Evolutionary conservation across 805 yeast genomes (phyloP), one percentile per base, ranked within the genome.

Genomic region (Candida nitratophila): DNA sequence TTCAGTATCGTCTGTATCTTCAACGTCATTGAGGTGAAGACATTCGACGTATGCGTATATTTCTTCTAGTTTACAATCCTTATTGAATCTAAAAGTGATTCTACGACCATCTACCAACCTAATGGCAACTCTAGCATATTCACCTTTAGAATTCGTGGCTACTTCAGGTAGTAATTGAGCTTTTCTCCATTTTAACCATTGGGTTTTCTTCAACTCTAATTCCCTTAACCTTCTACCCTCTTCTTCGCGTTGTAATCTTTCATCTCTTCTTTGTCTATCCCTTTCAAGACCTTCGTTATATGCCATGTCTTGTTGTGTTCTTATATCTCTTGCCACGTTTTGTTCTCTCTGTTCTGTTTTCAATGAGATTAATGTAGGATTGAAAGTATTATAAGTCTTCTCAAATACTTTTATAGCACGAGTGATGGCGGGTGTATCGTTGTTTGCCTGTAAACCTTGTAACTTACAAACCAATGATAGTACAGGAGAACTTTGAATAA

Each of bases 241-340:
- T 19, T 52, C 56, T 41, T 51, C 51, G 19, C 47, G 45, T 42
- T 55, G 54, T 30, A 50, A 49, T 47, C 65, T 57, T 51, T 70
- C 69, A 41, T 66, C 68, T 21, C 71, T 74, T 29, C 81, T 69
- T 42, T 71, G 69, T 44, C 81, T 72, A 63, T 90, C 98, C 31
- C 76, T 70, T 16, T 74, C 73, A 31, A 90, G 66, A 0, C 95
- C 81, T 31, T 74, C 74, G 55, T 82, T 80, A 63, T 81, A 89
- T 19, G 93, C 88, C 38, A 74, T 65, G 55, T 88, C 93, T 61
- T 90, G 96, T 53, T 83, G 82, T 47, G 73, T 72, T 42, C 86
- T 72, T 30, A 87, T 66, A 12, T 71, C 64, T 47, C 81, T 75
- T 34, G 81, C 70, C 47, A 76, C 56, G 35, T 78, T 81, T 39